Evolutionary conservation across 768 basidiomycete genomes (phyloP), one percentile per base, ranked within the genome.

Genomic region (Leccinum truebloodii): DNA sequence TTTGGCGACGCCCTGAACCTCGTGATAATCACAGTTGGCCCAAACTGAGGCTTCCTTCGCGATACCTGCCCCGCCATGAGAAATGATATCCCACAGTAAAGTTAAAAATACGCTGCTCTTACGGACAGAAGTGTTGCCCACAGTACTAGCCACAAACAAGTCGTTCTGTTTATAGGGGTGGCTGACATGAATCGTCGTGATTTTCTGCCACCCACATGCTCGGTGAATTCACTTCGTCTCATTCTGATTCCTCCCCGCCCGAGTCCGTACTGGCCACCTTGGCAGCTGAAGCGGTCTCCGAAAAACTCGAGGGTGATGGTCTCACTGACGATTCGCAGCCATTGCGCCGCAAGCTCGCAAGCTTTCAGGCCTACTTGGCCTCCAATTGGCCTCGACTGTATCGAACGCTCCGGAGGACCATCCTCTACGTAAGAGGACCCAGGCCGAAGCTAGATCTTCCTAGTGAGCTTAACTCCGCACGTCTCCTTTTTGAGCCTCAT

Each of bases 391-490:
- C 76, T 22, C 61, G 55, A 30, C 39, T 73, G 28, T 62, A 72
- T 54, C 30, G 34, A 30, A 53, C 28, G 18, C 37, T 54, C n/a
- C 48, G 39, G 30, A 63, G 59, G 30, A 20, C 26, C 13, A 32
- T 68, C 8, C 55, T 64, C 24, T 86, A 86, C 66, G 57, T 84
- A 51, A 79, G 81, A 68, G 89, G 89, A 5, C 89, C 88, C 1
- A 73, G 82, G 39, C 87, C 86, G 18, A 84, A 76, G 70, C 79
- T 65, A 67, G 83, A 75, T 66, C 83, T 73, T 69, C 79, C 78
- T 73, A 82, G 78, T 81, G 58, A 63, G 60, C 46, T 24, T n/a
- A 37, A 7, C 32, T 32, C 13, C 55, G 37, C 13, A 44, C 41
- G 50, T 24, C n/a, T 44, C 8, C 30, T 12, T 49, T 34, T 9